phyloP scores from a whole-genome alignment of 306 rosid genomes.

The Parietaria judaica region DNA sequence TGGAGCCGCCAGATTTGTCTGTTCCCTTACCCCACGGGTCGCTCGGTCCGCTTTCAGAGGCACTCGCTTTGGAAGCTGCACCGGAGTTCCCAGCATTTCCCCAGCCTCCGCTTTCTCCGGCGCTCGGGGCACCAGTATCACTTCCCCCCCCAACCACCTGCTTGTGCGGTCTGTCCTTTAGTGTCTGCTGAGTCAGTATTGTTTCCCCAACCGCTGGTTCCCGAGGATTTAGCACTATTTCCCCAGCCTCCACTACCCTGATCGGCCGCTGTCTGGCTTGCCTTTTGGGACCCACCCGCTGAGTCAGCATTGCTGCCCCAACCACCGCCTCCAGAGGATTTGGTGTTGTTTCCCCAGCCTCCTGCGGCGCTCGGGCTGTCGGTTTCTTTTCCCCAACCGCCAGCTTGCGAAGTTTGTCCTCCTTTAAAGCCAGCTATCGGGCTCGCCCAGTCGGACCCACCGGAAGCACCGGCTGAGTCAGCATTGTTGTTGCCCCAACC shows the following conservation, averaged over 20 bases:
- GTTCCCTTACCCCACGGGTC: conserved; percentile 22
- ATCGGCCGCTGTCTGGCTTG: not conserved
- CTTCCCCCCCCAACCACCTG: conserved; percentile 13
- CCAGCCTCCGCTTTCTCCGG: conserved; percentile 9
- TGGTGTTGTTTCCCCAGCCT: conserved; percentile 11
- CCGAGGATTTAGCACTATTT: not conserved
- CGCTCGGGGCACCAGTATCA: conserved; percentile 21
- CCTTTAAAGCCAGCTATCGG: not conserved
- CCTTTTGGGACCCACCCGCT: conserved; percentile 19
- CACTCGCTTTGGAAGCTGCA: not conserved
- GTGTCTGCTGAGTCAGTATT: not conserved
- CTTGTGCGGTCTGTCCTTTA: conserved; percentile 6
- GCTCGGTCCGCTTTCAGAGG: conserved; percentile 9
- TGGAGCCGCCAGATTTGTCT: conserved; percentile 32
- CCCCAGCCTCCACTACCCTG: not conserved
- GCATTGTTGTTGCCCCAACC: conserved; percentile 13
- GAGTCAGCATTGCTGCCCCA: conserved; percentile 11
- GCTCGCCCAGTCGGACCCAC: conserved; percentile 16
- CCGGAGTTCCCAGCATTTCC: not conserved
- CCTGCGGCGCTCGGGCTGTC: no score
- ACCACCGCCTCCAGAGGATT: conserved; percentile 2
- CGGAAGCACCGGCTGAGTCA: conserved; percentile 27
- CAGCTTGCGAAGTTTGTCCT: not conserved
- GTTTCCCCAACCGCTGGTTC: conserved; percentile 13
- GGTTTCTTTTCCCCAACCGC: not conserved